These are phyloP conservation scores for Eucalyptus dawsonii DNA, from an alignment of 345 rosid species.

Conservation along the genomic window DNA sequence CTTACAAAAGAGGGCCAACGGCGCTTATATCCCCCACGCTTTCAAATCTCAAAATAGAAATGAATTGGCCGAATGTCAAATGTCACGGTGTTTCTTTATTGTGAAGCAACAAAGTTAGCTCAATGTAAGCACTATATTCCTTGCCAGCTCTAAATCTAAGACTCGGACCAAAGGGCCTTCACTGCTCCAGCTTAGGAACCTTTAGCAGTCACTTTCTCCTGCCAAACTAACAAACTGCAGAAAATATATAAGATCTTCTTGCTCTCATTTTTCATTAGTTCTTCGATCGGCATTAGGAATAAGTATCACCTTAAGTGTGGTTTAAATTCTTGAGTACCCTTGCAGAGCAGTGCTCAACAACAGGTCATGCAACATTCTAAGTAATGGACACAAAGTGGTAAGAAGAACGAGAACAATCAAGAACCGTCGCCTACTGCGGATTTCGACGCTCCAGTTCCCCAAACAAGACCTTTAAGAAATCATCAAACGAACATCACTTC, in stretches of 20 bases:
- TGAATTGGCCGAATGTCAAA: background rate
- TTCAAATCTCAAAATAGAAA: background rate
- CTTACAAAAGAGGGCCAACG: background rate
- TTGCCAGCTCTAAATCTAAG: background rate
- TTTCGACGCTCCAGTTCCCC: background rate
- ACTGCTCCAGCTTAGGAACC: background rate
- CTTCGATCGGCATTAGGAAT: background rate
- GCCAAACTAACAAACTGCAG: background rate
- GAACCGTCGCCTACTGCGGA: background rate
- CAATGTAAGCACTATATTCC: background rate
- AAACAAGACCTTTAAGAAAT: background rate
- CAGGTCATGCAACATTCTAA: background rate
- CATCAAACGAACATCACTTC: background rate
- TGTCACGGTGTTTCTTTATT: background rate
- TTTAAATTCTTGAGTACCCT: accelerated
- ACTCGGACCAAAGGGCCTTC: background rate
- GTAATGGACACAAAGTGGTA: background rate
- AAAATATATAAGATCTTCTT: background rate
- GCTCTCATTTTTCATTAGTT: background rate
- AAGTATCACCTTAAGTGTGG: background rate
- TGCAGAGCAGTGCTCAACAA: background rate
- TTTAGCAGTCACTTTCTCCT: background rate
- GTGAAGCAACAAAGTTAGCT: background rate
- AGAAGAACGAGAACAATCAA: background rate
- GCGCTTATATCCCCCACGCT: background rate